Evolutionary conservation across 495 filamentous ascomycete species (phyloP).

Genomic region (Penicillium silybi): DNA sequence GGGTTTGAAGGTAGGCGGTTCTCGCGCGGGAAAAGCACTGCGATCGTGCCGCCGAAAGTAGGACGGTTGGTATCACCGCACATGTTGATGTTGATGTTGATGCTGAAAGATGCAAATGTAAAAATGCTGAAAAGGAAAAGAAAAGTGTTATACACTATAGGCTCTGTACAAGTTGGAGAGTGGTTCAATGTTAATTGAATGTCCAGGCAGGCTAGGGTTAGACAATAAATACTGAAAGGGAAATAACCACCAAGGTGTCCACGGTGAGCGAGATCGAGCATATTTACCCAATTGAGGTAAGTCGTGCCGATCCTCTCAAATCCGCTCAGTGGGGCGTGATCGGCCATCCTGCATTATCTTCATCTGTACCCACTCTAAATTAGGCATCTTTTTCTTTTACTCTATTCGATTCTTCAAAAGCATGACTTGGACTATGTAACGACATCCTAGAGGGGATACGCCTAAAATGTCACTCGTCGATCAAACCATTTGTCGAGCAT

Average conservation of each 20-base stretch:
- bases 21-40: slow-evolving; percentile 22
- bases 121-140: background rate
- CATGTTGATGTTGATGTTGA: slow-evolving; percentile 15
- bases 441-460: too few relatives aligned
- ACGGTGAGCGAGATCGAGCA: slow-evolving; percentile 23
- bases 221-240: background rate
- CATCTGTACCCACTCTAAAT: background rate
- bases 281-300: slow-evolving; percentile 7
- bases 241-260: slow-evolving; percentile 10
- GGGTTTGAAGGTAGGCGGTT: slow-evolving; percentile 8
- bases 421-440: too few relatives aligned
- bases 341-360: background rate
- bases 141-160: background rate
- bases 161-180: background rate
- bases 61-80: slow-evolving; percentile 24
- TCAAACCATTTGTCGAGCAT: background rate
- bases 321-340: slow-evolving; percentile 7
- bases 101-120: background rate
- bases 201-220: too few relatives aligned
- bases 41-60: slow-evolving; percentile 24
- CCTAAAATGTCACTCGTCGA: too few relatives aligned
- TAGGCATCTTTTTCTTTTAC: too few relatives aligned
- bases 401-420: too few relatives aligned
- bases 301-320: slow-evolving; percentile 12
- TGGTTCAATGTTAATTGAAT: background rate